phyloP scores from a whole-genome alignment of 805 yeast species.

The Ogataea trehalophila region DNA sequence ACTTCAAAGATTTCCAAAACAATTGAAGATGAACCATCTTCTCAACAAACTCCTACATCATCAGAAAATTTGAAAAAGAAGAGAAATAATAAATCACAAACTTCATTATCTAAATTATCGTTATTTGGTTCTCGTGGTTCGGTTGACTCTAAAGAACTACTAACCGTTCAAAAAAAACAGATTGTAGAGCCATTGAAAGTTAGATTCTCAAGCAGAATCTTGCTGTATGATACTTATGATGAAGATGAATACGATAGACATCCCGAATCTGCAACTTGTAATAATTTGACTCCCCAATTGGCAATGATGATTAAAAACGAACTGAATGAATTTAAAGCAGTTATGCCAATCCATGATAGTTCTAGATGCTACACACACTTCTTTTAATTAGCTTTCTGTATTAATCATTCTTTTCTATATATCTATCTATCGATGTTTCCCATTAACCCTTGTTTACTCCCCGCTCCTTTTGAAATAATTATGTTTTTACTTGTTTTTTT shows the following conservation, averaged over 20 bases:
- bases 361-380: conserved; percentile 83
- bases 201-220: conserved; percentile 74
- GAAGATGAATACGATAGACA: conserved; percentile 86
- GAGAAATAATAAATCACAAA: conserved; percentile 17
- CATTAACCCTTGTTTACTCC: too few species aligned
- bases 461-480: too few species aligned
- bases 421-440: not conserved
- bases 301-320: conserved; percentile 87
- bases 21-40: not conserved
- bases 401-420: not conserved
- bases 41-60: not conserved
- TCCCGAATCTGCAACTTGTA: conserved; percentile 90
- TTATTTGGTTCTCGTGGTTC: conserved; percentile 16
- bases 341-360: conserved; percentile 78
- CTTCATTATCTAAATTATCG: conserved; percentile 14
- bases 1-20: not conserved
- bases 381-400: conserved; percentile 38
- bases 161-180: not conserved
- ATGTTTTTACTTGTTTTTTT: too few species aligned
- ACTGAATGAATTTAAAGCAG: conserved; percentile 69
- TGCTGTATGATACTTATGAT: conserved; percentile 79
- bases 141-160: conserved; percentile 8
- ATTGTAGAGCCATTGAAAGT: conserved; percentile 14
- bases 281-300: conserved; percentile 78
- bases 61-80: conserved; percentile 17